Conservation (phyloP, 73 alveolate species). For the Effrenium voratum region DNA sequence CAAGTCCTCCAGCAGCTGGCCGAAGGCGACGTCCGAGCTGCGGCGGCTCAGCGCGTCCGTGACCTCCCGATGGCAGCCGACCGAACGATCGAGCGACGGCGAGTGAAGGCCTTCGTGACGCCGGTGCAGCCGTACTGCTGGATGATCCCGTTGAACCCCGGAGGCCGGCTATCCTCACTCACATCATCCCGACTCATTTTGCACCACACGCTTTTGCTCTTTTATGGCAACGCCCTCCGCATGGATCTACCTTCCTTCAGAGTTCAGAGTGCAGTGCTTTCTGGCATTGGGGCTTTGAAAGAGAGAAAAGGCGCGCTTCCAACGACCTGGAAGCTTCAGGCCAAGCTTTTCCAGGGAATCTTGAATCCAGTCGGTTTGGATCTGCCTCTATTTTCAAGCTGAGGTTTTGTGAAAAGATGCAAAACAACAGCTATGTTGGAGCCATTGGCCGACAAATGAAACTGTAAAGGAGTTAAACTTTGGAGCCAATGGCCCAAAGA, state of each 20-base stretch:
- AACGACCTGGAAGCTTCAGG: too few species aligned
- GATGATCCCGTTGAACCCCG: slow-evolving; percentile 5
- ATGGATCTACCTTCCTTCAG: background rate
- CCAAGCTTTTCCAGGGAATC: too few species aligned
- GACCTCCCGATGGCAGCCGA: background rate
- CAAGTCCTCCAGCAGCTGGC: slow-evolving; percentile 4
- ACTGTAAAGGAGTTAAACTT: too few species aligned
- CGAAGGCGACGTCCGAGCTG: slow-evolving; percentile 6
- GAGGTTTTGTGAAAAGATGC: too few species aligned
- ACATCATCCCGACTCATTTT: background rate
- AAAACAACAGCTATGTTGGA: too few species aligned
- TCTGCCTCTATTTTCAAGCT: too few species aligned
- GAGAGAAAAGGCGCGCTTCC: too few species aligned
- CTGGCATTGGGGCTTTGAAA: too few species aligned
- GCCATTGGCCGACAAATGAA: too few species aligned
- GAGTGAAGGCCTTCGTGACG: background rate
- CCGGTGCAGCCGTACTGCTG: slow-evolving; percentile 55
- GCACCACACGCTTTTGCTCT: background rate
- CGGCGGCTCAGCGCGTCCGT: background rate
- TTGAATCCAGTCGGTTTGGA: too few species aligned
- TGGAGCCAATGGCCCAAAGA: too few species aligned
- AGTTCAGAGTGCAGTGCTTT: background rate
- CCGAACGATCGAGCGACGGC: background rate
- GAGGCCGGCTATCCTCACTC: slow-evolving; percentile 31
- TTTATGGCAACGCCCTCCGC: background rate